A percentile compares a stretch with the other conserved stretches of the same genome.
Evolutionary conservation across 306 rosid species (phyloP).

Genomic region (Lathyrus aphaca): DNA sequence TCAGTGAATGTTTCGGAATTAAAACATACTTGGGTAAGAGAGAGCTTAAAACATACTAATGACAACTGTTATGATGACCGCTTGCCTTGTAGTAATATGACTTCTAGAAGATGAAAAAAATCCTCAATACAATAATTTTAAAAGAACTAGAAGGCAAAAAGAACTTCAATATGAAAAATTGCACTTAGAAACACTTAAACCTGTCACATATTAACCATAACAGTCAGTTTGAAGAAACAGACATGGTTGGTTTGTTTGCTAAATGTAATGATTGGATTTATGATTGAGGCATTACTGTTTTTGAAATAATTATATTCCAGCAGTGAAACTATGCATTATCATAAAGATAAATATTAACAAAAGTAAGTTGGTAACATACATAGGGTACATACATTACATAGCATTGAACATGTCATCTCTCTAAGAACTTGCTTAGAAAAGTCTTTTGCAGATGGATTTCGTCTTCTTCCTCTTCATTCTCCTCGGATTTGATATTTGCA

Average conservation of each 20-base stretch:
- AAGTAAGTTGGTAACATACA: not conserved
- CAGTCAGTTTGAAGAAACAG: not conserved
- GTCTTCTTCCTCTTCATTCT: conserved; percentile 57
- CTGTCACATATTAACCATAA: not conserved
- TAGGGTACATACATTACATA: conserved; percentile 2
- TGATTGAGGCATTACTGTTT: not conserved
- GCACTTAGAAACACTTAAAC: no score
- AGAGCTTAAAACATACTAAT: no score
- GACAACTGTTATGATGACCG: no score
- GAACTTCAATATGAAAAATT: no score
- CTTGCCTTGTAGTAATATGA: no score
- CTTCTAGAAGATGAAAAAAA: no score
- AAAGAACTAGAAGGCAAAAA: no score
- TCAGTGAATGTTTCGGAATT: no score
- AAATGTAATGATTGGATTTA: not conserved
- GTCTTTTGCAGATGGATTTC: conserved; percentile 58
- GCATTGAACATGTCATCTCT: conserved; percentile 47
- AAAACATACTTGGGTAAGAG: no score
- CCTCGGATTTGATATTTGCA: conserved; percentile 50
- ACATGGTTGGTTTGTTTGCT: conserved; percentile 10
- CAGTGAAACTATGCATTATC: not conserved
- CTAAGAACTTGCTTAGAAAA: conserved; percentile 70
- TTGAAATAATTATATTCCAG: not conserved
- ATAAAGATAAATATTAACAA: not conserved
- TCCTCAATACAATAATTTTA: no score